phyloP scores from a whole-genome alignment of 2,329 filamentous ascomycete genomes.

The Penicillium sp. region DNA sequence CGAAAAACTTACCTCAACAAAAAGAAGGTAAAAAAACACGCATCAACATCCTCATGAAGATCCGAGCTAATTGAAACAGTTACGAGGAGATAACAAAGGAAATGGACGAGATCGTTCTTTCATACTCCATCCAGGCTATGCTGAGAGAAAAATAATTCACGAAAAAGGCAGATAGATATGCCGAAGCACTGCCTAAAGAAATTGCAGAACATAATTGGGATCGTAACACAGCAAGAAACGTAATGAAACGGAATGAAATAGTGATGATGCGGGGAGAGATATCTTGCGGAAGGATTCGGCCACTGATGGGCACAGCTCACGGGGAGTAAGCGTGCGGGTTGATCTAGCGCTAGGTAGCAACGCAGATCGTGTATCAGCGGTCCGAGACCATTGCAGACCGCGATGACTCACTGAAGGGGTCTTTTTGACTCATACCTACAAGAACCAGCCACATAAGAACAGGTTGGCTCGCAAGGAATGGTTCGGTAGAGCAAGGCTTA shows the following conservation, averaged over 20 bases:
- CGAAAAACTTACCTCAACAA: neutral
- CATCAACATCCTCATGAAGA: neutral
- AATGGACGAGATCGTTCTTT: constrained; percentile 29
- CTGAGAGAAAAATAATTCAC: constrained; percentile 16
- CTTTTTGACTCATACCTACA: constrained; percentile 1
- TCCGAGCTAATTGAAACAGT: constrained; percentile 16
- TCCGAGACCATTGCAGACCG: constrained; percentile 2
- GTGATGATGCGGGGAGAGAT: neutral
- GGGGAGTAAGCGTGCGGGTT: constrained; percentile 1
- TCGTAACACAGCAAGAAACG: constrained; percentile 15
- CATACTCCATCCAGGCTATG: constrained; percentile 36
- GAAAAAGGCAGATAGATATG: constrained; percentile 10
- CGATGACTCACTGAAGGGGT: neutral
- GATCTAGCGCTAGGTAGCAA: constrained; percentile 7
- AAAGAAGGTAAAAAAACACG: neutral
- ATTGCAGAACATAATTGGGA: constrained; percentile 11
- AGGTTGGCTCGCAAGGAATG: constrained; percentile 1
- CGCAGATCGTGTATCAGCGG: constrained; percentile 10
- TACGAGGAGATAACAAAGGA: constrained; percentile 9
- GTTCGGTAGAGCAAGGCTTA: neutral
- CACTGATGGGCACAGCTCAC: constrained; percentile 10
- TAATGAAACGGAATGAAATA: constrained; percentile 12
- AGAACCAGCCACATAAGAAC: neutral
- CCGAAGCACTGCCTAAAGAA: constrained; percentile 10
- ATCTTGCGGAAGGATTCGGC: neutral